A percentile compares a stretch with the other conserved stretches of the same genome.
Conservation (phyloP, 2,329 filamentous ascomycete genomes). For the Byssothecium circinans region DNA sequence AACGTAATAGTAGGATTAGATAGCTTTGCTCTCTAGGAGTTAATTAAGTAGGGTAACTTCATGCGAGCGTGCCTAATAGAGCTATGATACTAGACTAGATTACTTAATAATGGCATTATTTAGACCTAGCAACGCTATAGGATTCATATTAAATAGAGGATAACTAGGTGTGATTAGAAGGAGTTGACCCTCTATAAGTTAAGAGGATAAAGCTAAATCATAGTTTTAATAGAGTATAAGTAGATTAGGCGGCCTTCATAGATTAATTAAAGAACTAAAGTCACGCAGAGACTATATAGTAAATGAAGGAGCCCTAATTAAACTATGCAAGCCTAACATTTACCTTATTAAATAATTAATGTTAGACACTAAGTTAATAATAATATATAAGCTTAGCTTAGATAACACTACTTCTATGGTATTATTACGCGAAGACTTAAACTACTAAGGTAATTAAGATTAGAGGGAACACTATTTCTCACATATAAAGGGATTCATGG, state of each 20-base stretch:
- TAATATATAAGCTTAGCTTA: constrained; percentile 3
- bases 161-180: too few species aligned
- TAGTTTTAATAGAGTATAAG: constrained; percentile 7
- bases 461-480: constrained; percentile 7
- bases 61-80: constrained; percentile 6
- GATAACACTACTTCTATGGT: constrained; percentile 5
- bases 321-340: constrained; percentile 7
- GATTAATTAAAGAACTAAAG: constrained; percentile 11
- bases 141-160: too few species aligned
- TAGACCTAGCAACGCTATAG: too few species aligned
- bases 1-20: constrained; percentile 10
- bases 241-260: constrained; percentile 8
- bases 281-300: constrained; percentile 9
- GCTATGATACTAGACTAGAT: constrained; percentile 9
- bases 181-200: too few species aligned
- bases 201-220: too few species aligned
- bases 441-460: constrained; percentile 6
- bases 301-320: constrained; percentile 9
- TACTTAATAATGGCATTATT: constrained; percentile 9
- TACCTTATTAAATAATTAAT: constrained; percentile 10
- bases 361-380: constrained; percentile 10
- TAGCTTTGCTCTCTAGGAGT: constrained; percentile 12
- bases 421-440: constrained; percentile 6
- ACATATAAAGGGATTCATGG: constrained; percentile 5
- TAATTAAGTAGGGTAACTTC: constrained; percentile 10